Base-by-base conservation (phyloP, 805 yeast genomes). In the Kluyveromyces aestuarii region DNA sequence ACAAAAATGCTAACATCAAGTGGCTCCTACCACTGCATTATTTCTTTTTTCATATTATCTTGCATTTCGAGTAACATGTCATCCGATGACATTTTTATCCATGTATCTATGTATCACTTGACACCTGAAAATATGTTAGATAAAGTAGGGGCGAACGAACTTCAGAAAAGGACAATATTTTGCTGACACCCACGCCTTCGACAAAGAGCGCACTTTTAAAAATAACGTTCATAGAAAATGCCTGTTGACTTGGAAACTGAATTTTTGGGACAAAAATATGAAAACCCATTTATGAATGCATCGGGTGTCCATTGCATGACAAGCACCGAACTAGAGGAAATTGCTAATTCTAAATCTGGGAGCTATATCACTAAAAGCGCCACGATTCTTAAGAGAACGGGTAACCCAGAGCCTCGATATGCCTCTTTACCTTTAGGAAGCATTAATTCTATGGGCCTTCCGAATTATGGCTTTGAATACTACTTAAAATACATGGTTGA, bases 261-360 rank as follows among this genome's bases (percentile, higher is more conserved):
- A 16, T 60, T 61, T 47, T 46, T 55, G 37, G 50, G 50, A 39
- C 47, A 44, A 27, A 49, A 50, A 16, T 62, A 54, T 46, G 56
- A 53, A 39, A 62, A 60, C 41, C 67, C 67, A 11, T 56, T 62
- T 18, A 61, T 61, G 64, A 62, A 62, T 39, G 66, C 67, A 2
- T 61, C 66, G 2, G 67, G 67, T 40, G 67, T 62, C 40, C 63
- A 61, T 50, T 62, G 66, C 49, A 58, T 61, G 64, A 53, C 55
- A n/a, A 52, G 50, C 7, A 41, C 50, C 13, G 66, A 61, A 42
- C 43, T 62, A 42, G 58, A 60, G 27, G 63, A 60, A 40, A 35
- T 61, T 41, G 57, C 55, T 30, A n/a, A 19, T 37, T 37, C 40
- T 2, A 37, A 19, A 21, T 62, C 67, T 10, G 64, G 66, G 40